A percentile compares a stretch with the other conserved stretches of the same genome.
These are phyloP conservation scores for Erodium trifolium DNA, from an alignment of 441 rosid genomes.

Conservation along the genomic window DNA sequence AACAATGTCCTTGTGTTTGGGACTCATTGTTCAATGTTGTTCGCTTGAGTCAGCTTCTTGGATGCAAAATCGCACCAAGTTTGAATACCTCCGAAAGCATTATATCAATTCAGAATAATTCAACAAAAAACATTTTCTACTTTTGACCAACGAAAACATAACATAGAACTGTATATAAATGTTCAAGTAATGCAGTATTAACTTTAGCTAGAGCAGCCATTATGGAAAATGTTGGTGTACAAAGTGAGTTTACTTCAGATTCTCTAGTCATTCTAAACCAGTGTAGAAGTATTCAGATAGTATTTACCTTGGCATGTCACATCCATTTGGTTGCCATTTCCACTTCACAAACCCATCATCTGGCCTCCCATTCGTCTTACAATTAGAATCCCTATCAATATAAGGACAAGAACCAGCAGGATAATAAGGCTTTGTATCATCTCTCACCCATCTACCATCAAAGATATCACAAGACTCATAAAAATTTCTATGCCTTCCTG, in stretches of 20 bases:
- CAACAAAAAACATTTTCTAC: background rate
- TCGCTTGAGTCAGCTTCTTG: background rate
- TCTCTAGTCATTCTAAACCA: background rate
- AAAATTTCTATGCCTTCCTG: slow-evolving; percentile 9
- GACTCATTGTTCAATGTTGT: no score
- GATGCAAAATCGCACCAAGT: background rate
- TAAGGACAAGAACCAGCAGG: slow-evolving; percentile 52
- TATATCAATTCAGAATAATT: background rate
- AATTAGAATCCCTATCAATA: slow-evolving; percentile 49
- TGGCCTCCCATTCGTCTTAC: slow-evolving; percentile 49
- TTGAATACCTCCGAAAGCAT: background rate
- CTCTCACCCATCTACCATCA: slow-evolving; percentile 56
- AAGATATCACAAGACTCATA: slow-evolving; percentile 41
- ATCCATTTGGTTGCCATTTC: slow-evolving; percentile 60
- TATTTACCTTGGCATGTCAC: slow-evolving; percentile 44
- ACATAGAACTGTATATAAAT: background rate
- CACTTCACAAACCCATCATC: slow-evolving; percentile 44
- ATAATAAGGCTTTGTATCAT: slow-evolving; percentile 47
- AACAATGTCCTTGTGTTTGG: no score
- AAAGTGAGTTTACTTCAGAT: background rate
- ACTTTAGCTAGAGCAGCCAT: background rate
- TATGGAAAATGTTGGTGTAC: background rate
- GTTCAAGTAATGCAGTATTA: background rate
- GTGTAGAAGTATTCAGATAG: background rate
- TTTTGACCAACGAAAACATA: background rate